phyloP scores from a whole-genome alignment of 1,284 basidiomycete genomes.

The Sporisorium iseilematis-ciliati region DNA sequence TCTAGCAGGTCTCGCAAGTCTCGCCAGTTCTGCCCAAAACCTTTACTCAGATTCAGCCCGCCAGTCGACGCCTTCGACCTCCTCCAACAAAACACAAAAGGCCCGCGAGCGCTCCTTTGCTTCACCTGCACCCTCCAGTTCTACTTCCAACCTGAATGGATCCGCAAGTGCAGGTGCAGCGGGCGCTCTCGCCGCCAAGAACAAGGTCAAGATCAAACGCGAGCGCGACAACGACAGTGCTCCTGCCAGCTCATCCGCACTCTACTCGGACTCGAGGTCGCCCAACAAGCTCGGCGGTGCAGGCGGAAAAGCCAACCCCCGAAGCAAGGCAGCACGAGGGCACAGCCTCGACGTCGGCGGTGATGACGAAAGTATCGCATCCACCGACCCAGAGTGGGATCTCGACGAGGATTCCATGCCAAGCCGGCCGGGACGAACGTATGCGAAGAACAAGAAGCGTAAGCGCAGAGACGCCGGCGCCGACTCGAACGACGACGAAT shows the following conservation, averaged over 20 bases:
- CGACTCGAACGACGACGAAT: constrained; percentile 50
- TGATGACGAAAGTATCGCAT: constrained; percentile 49
- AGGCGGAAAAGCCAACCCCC: constrained; percentile 33
- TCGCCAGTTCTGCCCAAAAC: constrained; percentile 23
- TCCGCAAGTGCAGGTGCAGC: constrained; percentile 13
- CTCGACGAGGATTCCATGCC: constrained; percentile 57
- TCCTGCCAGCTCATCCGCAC: constrained; percentile 27
- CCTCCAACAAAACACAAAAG: constrained; percentile 31
- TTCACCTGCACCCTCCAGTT: constrained; percentile 32
- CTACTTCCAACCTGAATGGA: constrained; percentile 22
- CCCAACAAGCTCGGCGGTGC: constrained; percentile 23
- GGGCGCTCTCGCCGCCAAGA: constrained; percentile 16
- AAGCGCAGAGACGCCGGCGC: constrained; percentile 38
- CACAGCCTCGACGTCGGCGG: constrained; percentile 31
- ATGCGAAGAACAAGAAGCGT: constrained; percentile 55
- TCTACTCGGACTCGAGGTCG: constrained; percentile 31
- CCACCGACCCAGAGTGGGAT: constrained; percentile 58
- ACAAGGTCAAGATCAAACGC: constrained; percentile 50
- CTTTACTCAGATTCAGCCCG: constrained; percentile 38
- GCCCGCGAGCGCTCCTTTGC: constrained; percentile 41
- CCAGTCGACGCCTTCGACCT: constrained; percentile 20
- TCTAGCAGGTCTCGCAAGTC: constrained; percentile 30
- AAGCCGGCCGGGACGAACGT: constrained; percentile 53
- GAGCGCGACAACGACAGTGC: constrained; percentile 45
- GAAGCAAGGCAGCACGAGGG: constrained; percentile 36